Percentiles rank a stretch among this genome's conserved stretches.
phyloP scores from a whole-genome alignment of 2,329 filamentous ascomycete species.

The Botrytis medusae region DNA sequence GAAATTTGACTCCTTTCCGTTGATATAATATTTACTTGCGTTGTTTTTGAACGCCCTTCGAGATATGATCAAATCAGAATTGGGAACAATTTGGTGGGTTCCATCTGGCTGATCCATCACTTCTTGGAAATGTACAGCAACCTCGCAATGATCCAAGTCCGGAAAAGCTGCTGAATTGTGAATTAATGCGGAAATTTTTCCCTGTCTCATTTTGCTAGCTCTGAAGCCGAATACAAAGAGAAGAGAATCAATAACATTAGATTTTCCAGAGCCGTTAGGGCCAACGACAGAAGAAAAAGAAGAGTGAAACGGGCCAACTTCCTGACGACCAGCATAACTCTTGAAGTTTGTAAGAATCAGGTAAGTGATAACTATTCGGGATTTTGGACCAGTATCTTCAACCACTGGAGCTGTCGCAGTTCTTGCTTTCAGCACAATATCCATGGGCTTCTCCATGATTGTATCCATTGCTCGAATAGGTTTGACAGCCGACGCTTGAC shows the following conservation, averaged over 20 bases:
- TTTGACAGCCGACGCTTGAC: conserved; percentile 55
- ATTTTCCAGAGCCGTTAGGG: conserved; percentile 97
- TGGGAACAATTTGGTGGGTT: conserved; percentile 72
- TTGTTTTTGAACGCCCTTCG: conserved; percentile 97
- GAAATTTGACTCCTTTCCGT: conserved; percentile 85
- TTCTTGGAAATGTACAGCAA: conserved; percentile 94
- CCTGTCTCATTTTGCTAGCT: conserved; percentile 98
- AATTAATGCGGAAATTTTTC: conserved; percentile 95
- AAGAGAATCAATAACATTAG: conserved; percentile 96
- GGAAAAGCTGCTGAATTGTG: conserved; percentile 91
- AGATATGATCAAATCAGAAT: conserved; percentile 84
- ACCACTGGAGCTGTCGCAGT: conserved; percentile 66
- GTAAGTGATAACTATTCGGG: conserved; percentile 89
- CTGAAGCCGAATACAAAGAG: conserved; percentile 99
- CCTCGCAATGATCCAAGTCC: conserved; percentile 86
- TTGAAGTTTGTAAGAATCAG: conserved; percentile 96
- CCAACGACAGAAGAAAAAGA: conserved; percentile 98
- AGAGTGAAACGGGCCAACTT: conserved; percentile 93
- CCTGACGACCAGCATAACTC: conserved; percentile 92
- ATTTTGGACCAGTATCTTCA: conserved; percentile 74
- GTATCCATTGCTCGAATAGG: conserved; percentile 76
- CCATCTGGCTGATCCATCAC: conserved; percentile 84
- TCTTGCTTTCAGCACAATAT: conserved; percentile 86
- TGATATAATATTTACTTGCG: conserved; percentile 97
- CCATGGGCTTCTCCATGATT: conserved; percentile 83